Conservation (phyloP, 2,329 filamentous ascomycete genomes). For the Penicillium sp. region DNA sequence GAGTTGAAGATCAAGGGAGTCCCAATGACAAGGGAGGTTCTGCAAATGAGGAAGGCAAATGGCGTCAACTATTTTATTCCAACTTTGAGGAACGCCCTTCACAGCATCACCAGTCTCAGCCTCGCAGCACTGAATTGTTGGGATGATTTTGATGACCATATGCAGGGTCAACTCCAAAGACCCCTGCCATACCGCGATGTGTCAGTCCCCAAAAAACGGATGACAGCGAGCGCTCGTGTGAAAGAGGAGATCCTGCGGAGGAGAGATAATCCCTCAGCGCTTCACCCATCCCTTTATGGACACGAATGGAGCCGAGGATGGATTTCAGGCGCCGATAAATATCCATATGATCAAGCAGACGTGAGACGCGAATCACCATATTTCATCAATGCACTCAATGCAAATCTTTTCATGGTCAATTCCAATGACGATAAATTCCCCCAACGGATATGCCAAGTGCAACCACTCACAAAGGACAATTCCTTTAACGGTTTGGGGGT, state of each 20-base stretch:
- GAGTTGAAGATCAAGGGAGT: slow-evolving; percentile 6
- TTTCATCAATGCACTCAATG: slow-evolving; percentile 24
- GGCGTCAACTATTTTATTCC: slow-evolving; percentile 33
- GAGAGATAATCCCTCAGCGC: not conserved
- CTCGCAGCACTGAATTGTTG: slow-evolving; percentile 32
- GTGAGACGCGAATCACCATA: slow-evolving; percentile 14
- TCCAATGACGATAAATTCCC: not conserved
- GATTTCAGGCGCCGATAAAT: slow-evolving; percentile 15
- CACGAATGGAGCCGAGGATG: slow-evolving; percentile 27
- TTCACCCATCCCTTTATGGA: slow-evolving; percentile 19
- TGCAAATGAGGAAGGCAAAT: slow-evolving; percentile 20
- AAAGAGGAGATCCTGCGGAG: not conserved
- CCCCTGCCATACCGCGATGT: slow-evolving; percentile 23
- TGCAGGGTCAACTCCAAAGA: slow-evolving; percentile 20
- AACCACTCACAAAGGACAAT: not conserved
- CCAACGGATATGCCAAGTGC: slow-evolving; percentile 5
- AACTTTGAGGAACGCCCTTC: slow-evolving; percentile 26
- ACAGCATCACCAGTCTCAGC: slow-evolving; percentile 32
- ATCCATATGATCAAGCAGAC: slow-evolving; percentile 31
- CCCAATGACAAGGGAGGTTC: slow-evolving; percentile 12
- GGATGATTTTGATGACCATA: slow-evolving; percentile 26
- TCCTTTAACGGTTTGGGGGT: slow-evolving; percentile 21
- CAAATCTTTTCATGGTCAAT: slow-evolving; percentile 20
- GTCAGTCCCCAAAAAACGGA: slow-evolving; percentile 20
- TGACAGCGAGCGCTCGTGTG: slow-evolving; percentile 6